Evolutionary conservation across 2,329 filamentous ascomycete genomes (phyloP).

Genomic region (Trichoderma sp.): DNA sequence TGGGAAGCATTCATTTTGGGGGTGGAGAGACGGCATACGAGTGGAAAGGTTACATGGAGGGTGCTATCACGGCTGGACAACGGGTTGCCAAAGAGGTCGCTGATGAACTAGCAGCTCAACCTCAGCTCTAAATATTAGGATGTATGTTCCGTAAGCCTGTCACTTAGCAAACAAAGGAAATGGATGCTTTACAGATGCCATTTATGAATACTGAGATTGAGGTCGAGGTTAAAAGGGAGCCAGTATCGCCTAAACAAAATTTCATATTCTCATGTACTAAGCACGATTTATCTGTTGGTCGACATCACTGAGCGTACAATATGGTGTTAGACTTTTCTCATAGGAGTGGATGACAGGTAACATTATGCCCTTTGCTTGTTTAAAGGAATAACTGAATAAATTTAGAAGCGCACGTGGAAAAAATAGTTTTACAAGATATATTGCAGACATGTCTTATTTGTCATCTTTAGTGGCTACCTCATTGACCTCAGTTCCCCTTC

Average conservation of each 20-base stretch:
- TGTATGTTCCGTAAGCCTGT: background rate
- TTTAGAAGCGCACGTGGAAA: background rate
- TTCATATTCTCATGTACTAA: background rate
- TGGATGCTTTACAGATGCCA: background rate
- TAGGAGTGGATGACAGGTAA: background rate
- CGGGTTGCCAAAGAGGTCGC: conserved; percentile 25
- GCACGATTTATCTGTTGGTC: background rate
- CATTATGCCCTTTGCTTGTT: background rate
- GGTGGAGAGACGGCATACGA: conserved; percentile 28
- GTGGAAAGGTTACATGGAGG: conserved; percentile 32
- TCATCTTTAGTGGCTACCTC: background rate
- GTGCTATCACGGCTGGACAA: conserved; percentile 26
- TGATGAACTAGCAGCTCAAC: background rate
- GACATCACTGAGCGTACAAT: background rate
- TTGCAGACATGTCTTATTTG: background rate
- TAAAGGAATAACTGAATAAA: background rate
- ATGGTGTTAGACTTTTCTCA: background rate
- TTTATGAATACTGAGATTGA: background rate
- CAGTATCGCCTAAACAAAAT: background rate
- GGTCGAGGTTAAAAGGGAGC: background rate
- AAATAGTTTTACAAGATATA: background rate
- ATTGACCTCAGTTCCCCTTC: background rate
- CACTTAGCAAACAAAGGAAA: background rate
- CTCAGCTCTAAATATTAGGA: background rate
- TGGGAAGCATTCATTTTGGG: conserved; percentile 27